These are phyloP conservation scores for Cladosporium sp. DNA, from an alignment of 2,329 filamentous ascomycete genomes.

Conservation along the genomic window DNA sequence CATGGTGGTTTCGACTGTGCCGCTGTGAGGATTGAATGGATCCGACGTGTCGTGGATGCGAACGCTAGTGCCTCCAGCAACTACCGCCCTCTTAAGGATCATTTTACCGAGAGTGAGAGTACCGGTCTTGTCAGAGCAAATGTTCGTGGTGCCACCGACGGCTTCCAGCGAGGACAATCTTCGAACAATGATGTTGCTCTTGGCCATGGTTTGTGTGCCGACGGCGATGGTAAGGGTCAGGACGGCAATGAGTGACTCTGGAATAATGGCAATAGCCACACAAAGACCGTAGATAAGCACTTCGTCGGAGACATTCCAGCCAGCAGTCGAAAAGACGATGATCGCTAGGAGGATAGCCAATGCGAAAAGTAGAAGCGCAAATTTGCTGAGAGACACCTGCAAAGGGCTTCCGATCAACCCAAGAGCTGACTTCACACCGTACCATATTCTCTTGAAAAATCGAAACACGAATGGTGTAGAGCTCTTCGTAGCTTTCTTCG, in stretches of 20 bases:
- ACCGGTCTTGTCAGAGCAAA: constrained; percentile 65
- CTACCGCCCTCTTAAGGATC: constrained; percentile 57
- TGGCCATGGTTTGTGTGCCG: constrained; percentile 58
- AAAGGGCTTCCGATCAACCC: constrained; percentile 63
- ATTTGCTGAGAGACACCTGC: constrained; percentile 76
- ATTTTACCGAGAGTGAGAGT: constrained; percentile 51
- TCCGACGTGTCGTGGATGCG: constrained; percentile 51
- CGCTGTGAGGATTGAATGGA: constrained; percentile 38
- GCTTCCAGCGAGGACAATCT: constrained; percentile 60
- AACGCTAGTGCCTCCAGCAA: constrained; percentile 54
- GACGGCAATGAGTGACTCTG: constrained; percentile 55
- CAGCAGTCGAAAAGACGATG: constrained; percentile 60
- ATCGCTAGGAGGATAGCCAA: constrained; percentile 65
- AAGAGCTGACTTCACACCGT: constrained; percentile 5
- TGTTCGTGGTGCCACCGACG: constrained; percentile 58
- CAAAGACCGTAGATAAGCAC: constrained; percentile 43
- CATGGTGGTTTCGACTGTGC: constrained; percentile 47
- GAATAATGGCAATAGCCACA: constrained; percentile 41
- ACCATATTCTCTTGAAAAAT: constrained; percentile 1
- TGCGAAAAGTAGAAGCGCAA: constrained; percentile 72
- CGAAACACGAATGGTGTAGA: constrained; percentile 9
- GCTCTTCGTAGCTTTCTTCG: constrained; percentile 24
- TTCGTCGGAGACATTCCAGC: constrained; percentile 32
- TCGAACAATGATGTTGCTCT: constrained; percentile 58
- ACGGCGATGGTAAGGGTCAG: constrained; percentile 62